Evolutionary conservation across 1,284 basidiomycete species (phyloP).

Genomic region (Dichomitus squalens): DNA sequence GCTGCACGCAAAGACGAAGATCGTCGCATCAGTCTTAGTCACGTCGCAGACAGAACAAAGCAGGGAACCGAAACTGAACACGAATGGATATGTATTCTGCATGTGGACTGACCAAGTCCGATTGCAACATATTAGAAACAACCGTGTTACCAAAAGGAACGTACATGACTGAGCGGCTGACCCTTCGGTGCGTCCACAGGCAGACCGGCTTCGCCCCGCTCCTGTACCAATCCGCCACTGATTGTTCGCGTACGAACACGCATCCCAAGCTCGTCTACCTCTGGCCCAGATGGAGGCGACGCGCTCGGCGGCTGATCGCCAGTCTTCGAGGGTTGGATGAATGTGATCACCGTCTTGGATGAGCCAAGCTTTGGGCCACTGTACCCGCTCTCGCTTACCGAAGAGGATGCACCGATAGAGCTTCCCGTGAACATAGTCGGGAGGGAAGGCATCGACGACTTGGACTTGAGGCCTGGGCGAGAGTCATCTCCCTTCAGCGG

Average conservation of each 20-base stretch:
- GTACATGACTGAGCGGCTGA: conserved; percentile 79
- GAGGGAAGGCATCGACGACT: conserved; percentile 30
- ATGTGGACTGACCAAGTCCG: conserved; percentile 7
- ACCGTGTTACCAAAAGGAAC: conserved; percentile 68
- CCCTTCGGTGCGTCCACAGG: conserved; percentile 42
- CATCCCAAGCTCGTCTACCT: conserved; percentile 63
- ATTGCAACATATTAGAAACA: conserved; percentile 21
- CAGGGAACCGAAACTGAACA: conserved; percentile 25
- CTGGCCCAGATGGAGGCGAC: conserved; percentile 29
- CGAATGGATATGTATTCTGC: conserved; percentile 3
- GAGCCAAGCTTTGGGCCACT: conserved; percentile 42
- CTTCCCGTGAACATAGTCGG: conserved; percentile 21
- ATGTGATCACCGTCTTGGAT: conserved; percentile 52
- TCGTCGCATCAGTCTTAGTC: conserved; percentile 25
- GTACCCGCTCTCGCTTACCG: conserved; percentile 26
- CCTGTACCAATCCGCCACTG: conserved; percentile 25
- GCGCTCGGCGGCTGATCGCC: conserved; percentile 39
- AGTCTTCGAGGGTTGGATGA: conserved; percentile 52
- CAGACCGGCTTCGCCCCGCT: conserved; percentile 27
- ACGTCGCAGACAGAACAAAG: conserved; percentile 14
- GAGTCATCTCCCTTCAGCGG: conserved; percentile 28
- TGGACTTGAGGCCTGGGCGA: conserved; percentile 25
- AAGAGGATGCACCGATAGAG: conserved; percentile 18
- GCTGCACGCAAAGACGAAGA: conserved; percentile 43
- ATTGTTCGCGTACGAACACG: conserved; percentile 39